phyloP scores from a whole-genome alignment of 164 flowering plant species.

The Brasenia schreberi region DNA sequence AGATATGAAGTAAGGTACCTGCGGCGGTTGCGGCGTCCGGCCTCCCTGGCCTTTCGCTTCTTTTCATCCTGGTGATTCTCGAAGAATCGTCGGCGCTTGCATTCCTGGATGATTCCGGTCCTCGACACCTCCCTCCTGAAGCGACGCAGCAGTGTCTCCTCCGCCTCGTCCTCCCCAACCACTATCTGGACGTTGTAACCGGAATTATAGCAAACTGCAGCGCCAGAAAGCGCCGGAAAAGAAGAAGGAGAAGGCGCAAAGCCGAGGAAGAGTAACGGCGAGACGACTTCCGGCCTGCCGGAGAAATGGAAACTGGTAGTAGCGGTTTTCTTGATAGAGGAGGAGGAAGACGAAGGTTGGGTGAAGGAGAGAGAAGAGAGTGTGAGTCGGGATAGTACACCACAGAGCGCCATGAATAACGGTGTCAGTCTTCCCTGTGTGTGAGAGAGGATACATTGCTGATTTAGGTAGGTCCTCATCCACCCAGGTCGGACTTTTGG shows the following conservation, averaged over 20 bases:
- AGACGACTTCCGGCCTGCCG: background rate
- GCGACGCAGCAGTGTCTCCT: slow-evolving; percentile 49
- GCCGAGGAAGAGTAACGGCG: background rate
- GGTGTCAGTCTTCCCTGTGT: no score
- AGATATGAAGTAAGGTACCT: slow-evolving; percentile 15
- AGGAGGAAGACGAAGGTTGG: background rate
- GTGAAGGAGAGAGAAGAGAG: background rate
- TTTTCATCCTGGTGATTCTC: slow-evolving; percentile 62
- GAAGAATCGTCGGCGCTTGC: slow-evolving; percentile 40
- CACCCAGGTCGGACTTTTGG: no score
- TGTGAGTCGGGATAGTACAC: background rate
- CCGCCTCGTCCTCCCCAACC: slow-evolving; percentile 59
- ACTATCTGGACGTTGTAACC: slow-evolving; percentile 57
- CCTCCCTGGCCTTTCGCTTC: slow-evolving; percentile 59
- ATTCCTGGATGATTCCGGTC: slow-evolving; percentile 65
- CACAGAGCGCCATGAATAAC: background rate
- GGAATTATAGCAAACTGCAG: slow-evolving; percentile 15
- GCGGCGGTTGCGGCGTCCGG: slow-evolving; percentile 44
- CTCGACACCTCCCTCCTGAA: slow-evolving; percentile 56
- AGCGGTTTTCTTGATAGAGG: background rate
- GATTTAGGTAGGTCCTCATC: no score
- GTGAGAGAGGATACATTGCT: no score
- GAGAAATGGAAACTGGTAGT: background rate
- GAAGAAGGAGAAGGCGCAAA: no score
- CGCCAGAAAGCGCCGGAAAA: no score